Evolutionary conservation across 2,329 filamentous ascomycete species (phyloP), one percentile per base, ranked within the genome.

Genomic region (Xylaria sp.): DNA sequence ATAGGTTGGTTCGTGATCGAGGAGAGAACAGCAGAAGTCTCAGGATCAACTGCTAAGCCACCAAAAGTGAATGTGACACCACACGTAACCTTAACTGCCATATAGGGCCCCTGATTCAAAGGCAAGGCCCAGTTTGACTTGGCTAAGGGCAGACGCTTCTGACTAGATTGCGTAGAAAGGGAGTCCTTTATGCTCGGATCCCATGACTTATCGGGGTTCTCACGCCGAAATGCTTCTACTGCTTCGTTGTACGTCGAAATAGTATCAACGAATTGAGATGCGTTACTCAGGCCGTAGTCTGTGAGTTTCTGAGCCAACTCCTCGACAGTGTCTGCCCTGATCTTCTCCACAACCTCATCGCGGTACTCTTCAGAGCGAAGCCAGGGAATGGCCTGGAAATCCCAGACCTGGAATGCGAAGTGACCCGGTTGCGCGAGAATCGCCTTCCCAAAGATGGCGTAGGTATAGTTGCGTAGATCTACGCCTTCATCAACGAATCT

Each of bases 91-190:
- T 55, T 55, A 28, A 55, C 15, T 1, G 52, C 52, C 7, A 55
- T 28, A 18, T 37, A 55, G 18, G 52, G 52, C 18, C 52, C 52
- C n/a, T 37, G 52, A 31, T 55, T 55, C 28, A 55, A 55, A 34
- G 52, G 52, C 28, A 55, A 37, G 37, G 52, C 52, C 52, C 52
- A 55, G 15, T 55, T 55, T 9, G 52, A 55, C 28, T 55, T 55
- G 52, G 52, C 28, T 37, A 55, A 23, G 3, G 52, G 28, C 7
- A 55, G 28, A 8, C 52, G 28, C 34, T 55, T 55, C 31, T 37
- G 52, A 34, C 25, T n/a, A 20, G 52, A 55, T 15, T 55, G 52
- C 18, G 52, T 55, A 20, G 52, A 55, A 37, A 55, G 52, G 10
- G 13, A 34, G n/a, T 55, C 52, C 18, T 55, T 55, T 6, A 55